phyloP scores from a whole-genome alignment of 495 filamentous ascomycete species.

The Elasticomyces elasticus region DNA sequence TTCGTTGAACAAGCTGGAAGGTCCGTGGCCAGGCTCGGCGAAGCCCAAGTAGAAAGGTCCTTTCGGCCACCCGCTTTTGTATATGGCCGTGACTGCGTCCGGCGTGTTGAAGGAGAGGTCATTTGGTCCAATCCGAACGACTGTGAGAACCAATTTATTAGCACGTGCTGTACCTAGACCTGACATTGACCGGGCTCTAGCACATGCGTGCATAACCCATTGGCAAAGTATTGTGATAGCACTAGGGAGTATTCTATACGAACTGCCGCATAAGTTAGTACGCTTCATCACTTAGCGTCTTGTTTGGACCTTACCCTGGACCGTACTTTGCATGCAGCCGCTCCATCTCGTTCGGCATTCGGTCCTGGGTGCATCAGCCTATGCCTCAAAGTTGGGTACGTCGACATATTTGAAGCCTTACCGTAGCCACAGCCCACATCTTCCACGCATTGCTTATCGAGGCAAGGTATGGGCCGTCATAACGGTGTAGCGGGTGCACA shows the following conservation, averaged over 20 bases:
- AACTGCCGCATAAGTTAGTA: too few species aligned
- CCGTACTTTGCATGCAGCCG: conserved; percentile 23
- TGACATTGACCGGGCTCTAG: too few species aligned
- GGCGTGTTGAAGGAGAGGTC: conserved; percentile 4
- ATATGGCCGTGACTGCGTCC: not conserved
- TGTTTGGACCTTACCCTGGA: too few species aligned
- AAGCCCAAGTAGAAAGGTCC: not conserved
- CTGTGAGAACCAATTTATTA: too few species aligned
- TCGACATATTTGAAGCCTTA: too few species aligned
- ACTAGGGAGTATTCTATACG: too few species aligned
- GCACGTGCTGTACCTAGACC: too few species aligned
- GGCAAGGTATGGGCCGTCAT: conserved; percentile 48
- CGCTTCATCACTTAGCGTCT: too few species aligned
- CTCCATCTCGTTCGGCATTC: conserved; percentile 14
- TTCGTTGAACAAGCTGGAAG: not conserved
- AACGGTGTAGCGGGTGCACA: conserved; percentile 41
- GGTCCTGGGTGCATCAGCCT: too few species aligned
- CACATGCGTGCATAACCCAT: too few species aligned
- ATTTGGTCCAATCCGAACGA: not conserved
- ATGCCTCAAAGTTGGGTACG: too few species aligned
- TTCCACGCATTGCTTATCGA: conserved; percentile 41
- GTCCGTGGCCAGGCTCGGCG: not conserved
- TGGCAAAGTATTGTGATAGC: too few species aligned
- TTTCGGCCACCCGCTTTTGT: not conserved
- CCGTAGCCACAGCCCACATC: conserved; percentile 4